Percentiles rank a stretch among this genome's conserved stretches.
Evolutionary conservation across 345 rosid species (phyloP).

Genomic region (Brassica napus): Da-Ae NC_063437.1:15283001-15283500

Average conservation of each 20-base stretch:
- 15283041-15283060: too few relatives aligned
- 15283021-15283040: too few relatives aligned
- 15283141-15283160: too few relatives aligned
- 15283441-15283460: not conserved
- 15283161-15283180: too few relatives aligned
- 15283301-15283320: not conserved
- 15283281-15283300: not conserved
- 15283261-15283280: not conserved
- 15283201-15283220: not conserved
- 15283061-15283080: too few relatives aligned
- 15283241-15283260: not conserved
- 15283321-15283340: not conserved
- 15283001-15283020: too few relatives aligned
- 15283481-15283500: not conserved
- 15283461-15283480: not conserved
- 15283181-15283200: not conserved
- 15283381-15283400: too few relatives aligned
- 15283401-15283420: too few relatives aligned
- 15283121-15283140: too few relatives aligned
- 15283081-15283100: too few relatives aligned
- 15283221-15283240: not conserved
- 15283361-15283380: too few relatives aligned
- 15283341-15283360: not conserved
- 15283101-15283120: too few relatives aligned
- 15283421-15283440: not conserved